These are phyloP conservation scores for Rhizophora apiculata DNA, from an alignment of 345 rosid species.

Conservation along the genomic window DNA sequence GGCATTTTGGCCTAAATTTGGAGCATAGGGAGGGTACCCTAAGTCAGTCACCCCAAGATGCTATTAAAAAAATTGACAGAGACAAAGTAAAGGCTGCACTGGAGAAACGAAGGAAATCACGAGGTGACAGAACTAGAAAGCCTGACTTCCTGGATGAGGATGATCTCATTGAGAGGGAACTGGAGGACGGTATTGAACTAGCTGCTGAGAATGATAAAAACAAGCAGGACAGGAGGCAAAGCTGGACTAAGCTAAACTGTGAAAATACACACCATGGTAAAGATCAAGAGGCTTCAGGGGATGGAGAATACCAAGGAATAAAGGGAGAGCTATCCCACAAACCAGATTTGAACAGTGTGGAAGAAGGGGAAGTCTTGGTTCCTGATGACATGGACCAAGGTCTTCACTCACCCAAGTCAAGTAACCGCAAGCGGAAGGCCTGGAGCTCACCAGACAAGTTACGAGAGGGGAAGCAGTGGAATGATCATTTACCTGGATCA, in stretches of 20 bases:
- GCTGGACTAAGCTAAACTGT: slow-evolving; percentile 13
- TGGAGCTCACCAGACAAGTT: slow-evolving; percentile 14
- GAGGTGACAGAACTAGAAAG: slow-evolving; percentile 21
- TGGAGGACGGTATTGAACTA: slow-evolving; percentile 26
- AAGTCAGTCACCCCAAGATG: slow-evolving; percentile 21
- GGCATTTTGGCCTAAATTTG: slow-evolving; percentile 7
- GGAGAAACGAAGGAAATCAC: slow-evolving; percentile 25
- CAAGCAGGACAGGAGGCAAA: slow-evolving; percentile 24
- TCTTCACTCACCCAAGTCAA: slow-evolving; percentile 15
- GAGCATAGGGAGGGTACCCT: slow-evolving; percentile 19
- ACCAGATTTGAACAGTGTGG: slow-evolving; percentile 29
- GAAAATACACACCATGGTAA: slow-evolving; percentile 8
- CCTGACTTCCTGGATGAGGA: slow-evolving; percentile 23
- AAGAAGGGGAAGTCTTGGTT: slow-evolving; percentile 57
- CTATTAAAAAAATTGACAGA: slow-evolving; percentile 27
- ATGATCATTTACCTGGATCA: slow-evolving; percentile 1
- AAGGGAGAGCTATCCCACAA: slow-evolving; percentile 32
- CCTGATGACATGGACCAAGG: slow-evolving; percentile 20
- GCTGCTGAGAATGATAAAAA: slow-evolving; percentile 24
- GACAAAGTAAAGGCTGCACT: slow-evolving; percentile 25
- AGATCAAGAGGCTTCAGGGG: slow-evolving; percentile 12
- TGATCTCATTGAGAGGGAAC: slow-evolving; percentile 32
- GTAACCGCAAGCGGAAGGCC: slow-evolving; percentile 15
- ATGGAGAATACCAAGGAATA: slow-evolving; percentile 12
- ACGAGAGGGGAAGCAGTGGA: slow-evolving; percentile 9